Conservation (phyloP, 2,329 filamentous ascomycete species). For the Pseudogymnoascus pannorum region DNA sequence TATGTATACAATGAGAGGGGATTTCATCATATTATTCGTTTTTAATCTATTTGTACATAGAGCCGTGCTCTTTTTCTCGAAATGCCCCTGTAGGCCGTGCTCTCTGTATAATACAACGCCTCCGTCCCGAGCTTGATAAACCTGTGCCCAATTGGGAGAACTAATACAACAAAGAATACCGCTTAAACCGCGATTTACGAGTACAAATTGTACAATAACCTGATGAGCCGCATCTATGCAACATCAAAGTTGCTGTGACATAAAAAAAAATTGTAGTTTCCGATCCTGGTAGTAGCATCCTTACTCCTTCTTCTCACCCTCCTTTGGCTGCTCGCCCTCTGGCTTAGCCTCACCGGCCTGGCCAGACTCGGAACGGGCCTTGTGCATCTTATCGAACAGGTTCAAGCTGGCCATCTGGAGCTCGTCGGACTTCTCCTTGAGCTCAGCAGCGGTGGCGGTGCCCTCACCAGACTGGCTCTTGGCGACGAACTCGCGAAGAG, state of each 20-base stretch:
- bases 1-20: conserved; percentile 42
- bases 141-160: conserved; percentile 17
- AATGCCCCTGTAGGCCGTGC: neutral
- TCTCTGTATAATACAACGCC: conserved; percentile 10
- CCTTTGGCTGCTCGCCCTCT: conserved; percentile 37
- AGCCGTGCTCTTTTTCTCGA: conserved; percentile 13
- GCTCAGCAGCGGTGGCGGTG: conserved; percentile 75
- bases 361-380: conserved; percentile 68
- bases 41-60: conserved; percentile 36
- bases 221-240: conserved; percentile 29
- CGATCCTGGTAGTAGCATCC: conserved; percentile 20
- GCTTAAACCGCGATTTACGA: conserved; percentile 29
- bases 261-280: conserved; percentile 20
- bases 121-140: conserved; percentile 27
- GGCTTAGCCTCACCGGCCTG: conserved; percentile 40
- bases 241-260: conserved; percentile 24
- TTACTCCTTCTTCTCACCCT: conserved; percentile 65
- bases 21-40: conserved; percentile 46
- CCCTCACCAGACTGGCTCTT: conserved; percentile 94
- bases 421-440: conserved; percentile 98
- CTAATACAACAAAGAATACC: conserved; percentile 30
- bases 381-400: conserved; percentile 99
- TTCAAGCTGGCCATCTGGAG: conserved; percentile 92
- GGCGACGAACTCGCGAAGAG: conserved; percentile 81
- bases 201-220: conserved; percentile 27